Percentiles rank a stretch among this genome's conserved stretches.
Evolutionary conservation across 306 rosid species (phyloP).

Genomic region (Vigna hirtella): DNA sequence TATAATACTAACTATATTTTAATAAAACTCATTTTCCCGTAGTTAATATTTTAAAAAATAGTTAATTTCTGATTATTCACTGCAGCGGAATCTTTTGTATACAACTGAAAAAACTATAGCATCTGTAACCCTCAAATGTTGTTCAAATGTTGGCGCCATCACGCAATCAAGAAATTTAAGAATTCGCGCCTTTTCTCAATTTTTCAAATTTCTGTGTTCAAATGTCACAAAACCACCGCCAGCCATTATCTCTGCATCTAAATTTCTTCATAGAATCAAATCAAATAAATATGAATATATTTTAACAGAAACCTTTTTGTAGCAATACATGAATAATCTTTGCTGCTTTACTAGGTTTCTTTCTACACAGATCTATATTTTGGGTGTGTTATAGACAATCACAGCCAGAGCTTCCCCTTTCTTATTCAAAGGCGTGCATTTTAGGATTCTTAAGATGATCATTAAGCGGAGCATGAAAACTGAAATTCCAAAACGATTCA

Average conservation of each 20-base stretch:
- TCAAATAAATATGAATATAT: not conserved
- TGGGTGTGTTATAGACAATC: not conserved
- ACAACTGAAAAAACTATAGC: not conserved
- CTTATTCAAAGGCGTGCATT: not conserved
- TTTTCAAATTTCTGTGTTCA: not conserved
- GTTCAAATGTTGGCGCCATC: slow-evolving; percentile 10
- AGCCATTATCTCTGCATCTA: not conserved
- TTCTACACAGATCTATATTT: not conserved
- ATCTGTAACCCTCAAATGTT: not conserved
- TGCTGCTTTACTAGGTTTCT: not conserved
- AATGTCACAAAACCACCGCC: not conserved
- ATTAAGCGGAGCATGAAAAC: slow-evolving; percentile 62
- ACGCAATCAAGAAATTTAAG: not conserved
- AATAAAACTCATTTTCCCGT: not conserved
- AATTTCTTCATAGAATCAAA: not conserved
- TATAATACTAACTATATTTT: too few relatives aligned
- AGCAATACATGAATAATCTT: not conserved
- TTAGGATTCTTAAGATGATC: slow-evolving; percentile 70
- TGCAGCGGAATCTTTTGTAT: not conserved
- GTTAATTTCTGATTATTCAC: not conserved
- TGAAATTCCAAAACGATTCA: slow-evolving; percentile 69
- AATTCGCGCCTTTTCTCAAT: slow-evolving; percentile 1
- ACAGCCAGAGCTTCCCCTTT: not conserved
- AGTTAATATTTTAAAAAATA: not conserved
- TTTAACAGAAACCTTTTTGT: not conserved